These are phyloP conservation scores for Nemania serpens DNA, from an alignment of 2,329 filamentous ascomycete species.

Conservation along the genomic window DNA sequence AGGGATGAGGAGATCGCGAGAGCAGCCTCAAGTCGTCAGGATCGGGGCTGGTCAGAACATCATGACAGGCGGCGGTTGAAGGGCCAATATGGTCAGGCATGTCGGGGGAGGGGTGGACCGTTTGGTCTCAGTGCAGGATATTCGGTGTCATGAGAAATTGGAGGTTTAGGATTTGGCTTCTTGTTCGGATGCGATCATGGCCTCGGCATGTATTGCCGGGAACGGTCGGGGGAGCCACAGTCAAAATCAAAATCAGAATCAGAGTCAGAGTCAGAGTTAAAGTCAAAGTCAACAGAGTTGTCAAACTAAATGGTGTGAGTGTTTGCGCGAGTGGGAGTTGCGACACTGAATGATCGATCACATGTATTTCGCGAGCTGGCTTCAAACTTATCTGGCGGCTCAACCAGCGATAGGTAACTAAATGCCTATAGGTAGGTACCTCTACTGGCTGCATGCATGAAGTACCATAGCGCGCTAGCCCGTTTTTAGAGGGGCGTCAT, in stretches of 20 bases:
- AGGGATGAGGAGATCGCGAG: constrained; percentile 70
- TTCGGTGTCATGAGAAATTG: constrained; percentile 30
- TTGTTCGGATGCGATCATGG: constrained; percentile 17
- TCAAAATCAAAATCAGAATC: neutral
- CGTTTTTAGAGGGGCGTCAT: no score
- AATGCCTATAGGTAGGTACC: no score
- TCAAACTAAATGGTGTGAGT: no score
- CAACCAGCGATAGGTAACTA: no score
- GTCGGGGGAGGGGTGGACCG: constrained; percentile 44
- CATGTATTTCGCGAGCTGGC: neutral
- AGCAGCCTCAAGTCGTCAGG: constrained; percentile 52
- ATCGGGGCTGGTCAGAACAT: constrained; percentile 38
- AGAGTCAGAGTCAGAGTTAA: neutral
- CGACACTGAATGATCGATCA: neutral
- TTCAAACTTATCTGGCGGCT: no score
- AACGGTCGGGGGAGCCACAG: no score
- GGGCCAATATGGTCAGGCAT: constrained; percentile 54
- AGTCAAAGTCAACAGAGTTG: neutral
- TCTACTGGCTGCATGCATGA: no score
- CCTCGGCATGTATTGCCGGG: constrained; percentile 2
- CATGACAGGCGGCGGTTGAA: constrained; percentile 39
- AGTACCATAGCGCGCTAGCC: no score
- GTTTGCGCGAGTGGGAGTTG: no score
- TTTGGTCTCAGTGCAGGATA: constrained; percentile 28
- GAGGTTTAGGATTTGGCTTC: neutral